A percentile compares a stretch with the other conserved stretches of the same genome.
Evolutionary conservation across 2,329 filamentous ascomycete species (phyloP).

Genomic region (Tolypocladium ovalisporum): DNA sequence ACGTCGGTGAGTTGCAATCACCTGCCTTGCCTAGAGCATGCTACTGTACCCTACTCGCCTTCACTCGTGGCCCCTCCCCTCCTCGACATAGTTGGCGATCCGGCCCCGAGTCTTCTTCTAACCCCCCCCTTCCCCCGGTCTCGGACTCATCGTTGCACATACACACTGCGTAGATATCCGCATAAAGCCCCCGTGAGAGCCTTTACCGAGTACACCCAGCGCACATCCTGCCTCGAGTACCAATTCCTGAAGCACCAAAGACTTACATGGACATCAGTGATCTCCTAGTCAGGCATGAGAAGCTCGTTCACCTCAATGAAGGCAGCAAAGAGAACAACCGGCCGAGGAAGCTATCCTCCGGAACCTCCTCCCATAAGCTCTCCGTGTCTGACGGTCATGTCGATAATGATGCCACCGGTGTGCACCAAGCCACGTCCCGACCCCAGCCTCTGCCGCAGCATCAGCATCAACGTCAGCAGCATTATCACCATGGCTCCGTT

Average conservation of each 20-base stretch:
- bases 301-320: conserved; percentile 53
- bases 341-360: conserved; percentile 40
- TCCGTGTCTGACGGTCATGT: conserved; percentile 36
- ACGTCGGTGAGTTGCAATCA: conserved; percentile 38
- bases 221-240: background rate
- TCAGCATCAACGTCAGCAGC: conserved; percentile 7
- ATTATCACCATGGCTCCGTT: conserved; percentile 30
- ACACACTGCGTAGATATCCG: background rate
- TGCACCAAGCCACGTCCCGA: conserved; percentile 19
- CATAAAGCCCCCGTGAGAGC: background rate
- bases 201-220: background rate
- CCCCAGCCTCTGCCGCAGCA: conserved; percentile 8
- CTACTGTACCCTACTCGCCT: background rate
- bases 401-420: conserved; percentile 33
- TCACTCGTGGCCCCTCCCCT: background rate
- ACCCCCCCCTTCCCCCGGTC: background rate
- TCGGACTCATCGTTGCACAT: background rate
- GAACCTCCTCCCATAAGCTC: conserved; percentile 29
- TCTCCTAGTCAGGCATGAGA: conserved; percentile 52
- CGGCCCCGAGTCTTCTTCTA: background rate
- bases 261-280: conserved; percentile 55
- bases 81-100: background rate
- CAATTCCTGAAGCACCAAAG: background rate
- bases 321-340: conserved; percentile 42
- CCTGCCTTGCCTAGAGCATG: background rate